phyloP scores from a whole-genome alignment of 2,329 filamentous ascomycete genomes.

The Exophiala alcalophila region DNA sequence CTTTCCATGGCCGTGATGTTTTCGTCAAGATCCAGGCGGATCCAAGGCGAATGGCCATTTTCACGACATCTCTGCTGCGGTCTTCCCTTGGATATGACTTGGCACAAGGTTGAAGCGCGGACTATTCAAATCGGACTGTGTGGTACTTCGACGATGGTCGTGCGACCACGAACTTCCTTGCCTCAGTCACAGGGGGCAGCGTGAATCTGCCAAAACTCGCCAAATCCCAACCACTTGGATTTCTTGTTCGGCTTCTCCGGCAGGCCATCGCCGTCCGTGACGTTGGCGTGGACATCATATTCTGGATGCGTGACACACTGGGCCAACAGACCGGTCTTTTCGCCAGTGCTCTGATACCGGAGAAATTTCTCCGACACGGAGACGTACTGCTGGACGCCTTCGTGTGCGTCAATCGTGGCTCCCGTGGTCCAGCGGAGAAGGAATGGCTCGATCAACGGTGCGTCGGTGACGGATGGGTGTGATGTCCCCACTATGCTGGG shows the following conservation, averaged over 20 bases:
- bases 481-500: conserved; percentile 46
- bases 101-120: too few relatives aligned
- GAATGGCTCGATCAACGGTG: conserved; percentile 61
- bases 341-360: conserved; percentile 44
- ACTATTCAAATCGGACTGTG: too few relatives aligned
- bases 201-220: conserved; percentile 26
- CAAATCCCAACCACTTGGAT: too few relatives aligned
- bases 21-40: too few relatives aligned
- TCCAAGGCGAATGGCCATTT: too few relatives aligned
- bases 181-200: conserved; percentile 17
- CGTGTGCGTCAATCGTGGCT: conserved; percentile 55
- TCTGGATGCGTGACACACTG: conserved; percentile 44
- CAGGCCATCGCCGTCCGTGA: conserved; percentile 4
- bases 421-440: conserved; percentile 62
- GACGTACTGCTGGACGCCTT: conserved; percentile 61
- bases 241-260: too few relatives aligned
- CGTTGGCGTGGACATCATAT: conserved; percentile 21
- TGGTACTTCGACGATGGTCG: too few relatives aligned
- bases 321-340: conserved; percentile 49
- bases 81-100: too few relatives aligned
- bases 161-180: too few relatives aligned
- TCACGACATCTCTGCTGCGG: too few relatives aligned
- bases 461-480: conserved; percentile 65
- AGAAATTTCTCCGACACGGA: conserved; percentile 58
- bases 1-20: too few relatives aligned